phyloP scores from a whole-genome alignment of 768 basidiomycete species.

The Pisolithus orientalis region DNA sequence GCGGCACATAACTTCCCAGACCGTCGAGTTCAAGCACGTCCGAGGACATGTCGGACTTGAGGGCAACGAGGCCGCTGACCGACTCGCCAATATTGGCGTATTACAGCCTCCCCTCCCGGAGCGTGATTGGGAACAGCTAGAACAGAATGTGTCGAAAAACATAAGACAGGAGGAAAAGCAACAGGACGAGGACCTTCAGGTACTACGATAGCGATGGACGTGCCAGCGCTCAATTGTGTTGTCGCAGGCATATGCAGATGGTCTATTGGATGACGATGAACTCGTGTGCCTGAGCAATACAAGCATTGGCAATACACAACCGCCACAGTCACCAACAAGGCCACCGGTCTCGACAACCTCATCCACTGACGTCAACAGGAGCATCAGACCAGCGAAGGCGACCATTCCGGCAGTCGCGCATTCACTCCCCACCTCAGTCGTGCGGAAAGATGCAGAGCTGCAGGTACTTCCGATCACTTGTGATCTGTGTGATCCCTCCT shows the following conservation, averaged over 20 bases:
- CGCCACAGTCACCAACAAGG: neutral
- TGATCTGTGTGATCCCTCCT: neutral
- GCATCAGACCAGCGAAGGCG: neutral
- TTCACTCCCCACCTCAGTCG: neutral
- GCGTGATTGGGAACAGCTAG: constrained; percentile 48
- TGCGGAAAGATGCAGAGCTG: constrained; percentile 12
- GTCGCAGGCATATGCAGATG: constrained; percentile 28
- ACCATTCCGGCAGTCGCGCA: neutral
- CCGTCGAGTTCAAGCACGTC: constrained; percentile 63
- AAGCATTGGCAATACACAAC: neutral
- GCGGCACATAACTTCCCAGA: constrained; percentile 46
- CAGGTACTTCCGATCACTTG: constrained; percentile 12
- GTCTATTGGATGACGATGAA: constrained; percentile 31
- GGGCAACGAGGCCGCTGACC: constrained; percentile 88
- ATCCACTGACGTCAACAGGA: neutral
- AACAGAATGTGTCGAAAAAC: constrained; percentile 6
- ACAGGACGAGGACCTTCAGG: constrained; percentile 11
- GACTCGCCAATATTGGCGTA: constrained; percentile 57
- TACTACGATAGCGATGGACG: constrained; percentile 6
- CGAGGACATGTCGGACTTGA: constrained; percentile 68
- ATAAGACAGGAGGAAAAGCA: neutral
- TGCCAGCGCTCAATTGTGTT: constrained; percentile 4
- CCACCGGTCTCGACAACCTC: neutral
- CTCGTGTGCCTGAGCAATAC: constrained; percentile 16
- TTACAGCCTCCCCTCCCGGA: constrained; percentile 36